Base-by-base conservation (phyloP, 164 flowering plant species). In the Saururus chinensis region DNA sequence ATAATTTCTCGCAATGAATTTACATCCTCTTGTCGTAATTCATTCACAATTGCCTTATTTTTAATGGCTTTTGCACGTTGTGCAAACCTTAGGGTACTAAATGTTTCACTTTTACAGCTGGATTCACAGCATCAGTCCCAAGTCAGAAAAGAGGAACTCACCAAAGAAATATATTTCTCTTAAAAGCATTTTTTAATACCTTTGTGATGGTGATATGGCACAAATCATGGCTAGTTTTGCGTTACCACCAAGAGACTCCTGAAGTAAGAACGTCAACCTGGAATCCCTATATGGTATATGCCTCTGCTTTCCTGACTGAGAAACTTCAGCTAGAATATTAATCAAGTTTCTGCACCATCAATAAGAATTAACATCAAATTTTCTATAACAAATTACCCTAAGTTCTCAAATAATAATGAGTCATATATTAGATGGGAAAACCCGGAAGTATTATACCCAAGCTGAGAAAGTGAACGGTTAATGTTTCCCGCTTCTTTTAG, bases 401-500 rank as follows among this genome's bases (percentile, higher is more conserved):
- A 22, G 6, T 54, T 11, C 25, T 4, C 5, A 8, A 54, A 20
- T 24, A 55, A 30, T 23, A 23, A 23, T 6, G n/a, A n/a, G 10
- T 7, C 21, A 0, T 23, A 24, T 35, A 21, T 54, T 8, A 55
- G 30, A 55, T 55, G 9, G n/a, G 10, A 40, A 40, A 58, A 37
- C 17, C 41, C 20, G 6, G 4, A 6, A 37, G 60, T 61, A 53
- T 19, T 73, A 59, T 88, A 95, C 99, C 99, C 99, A n/a, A 95
- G 97, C 75, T 91, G 97, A 61, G 99, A 95, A 48, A 95, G 86
- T 4, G 99, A 95, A 40, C 96, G 79, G 60, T 95, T 95, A 19
- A 95, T 95, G 63, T 90, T 95, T 59, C 99, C 99, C n/a, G 99
- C 97, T 78, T 95, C 99, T 74, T 89, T 91, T 71, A 95, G 76